A percentile compares a stretch with the other conserved stretches of the same genome.
Evolutionary conservation across 2,329 filamentous ascomycete genomes (phyloP).

Genomic region (Colletotrichum sp.): DNA sequence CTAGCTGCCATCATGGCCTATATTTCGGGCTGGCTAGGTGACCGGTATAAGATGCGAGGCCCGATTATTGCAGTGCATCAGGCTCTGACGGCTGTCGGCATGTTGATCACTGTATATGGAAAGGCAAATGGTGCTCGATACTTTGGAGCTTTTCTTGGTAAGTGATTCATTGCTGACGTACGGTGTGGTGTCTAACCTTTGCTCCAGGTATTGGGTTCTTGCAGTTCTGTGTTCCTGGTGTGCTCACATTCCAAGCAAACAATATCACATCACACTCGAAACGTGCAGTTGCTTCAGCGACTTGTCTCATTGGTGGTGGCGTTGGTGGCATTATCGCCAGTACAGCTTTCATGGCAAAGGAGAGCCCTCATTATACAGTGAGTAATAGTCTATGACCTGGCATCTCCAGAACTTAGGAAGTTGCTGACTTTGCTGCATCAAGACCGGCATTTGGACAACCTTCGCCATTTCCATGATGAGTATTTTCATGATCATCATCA

Average conservation of each 20-base stretch:
- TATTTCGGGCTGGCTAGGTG: constrained; percentile 22
- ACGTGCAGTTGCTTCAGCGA: constrained; percentile 31
- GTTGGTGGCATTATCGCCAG: constrained; percentile 28
- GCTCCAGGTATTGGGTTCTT: constrained; percentile 27
- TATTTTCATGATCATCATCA: constrained; percentile 4
- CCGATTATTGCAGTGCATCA: constrained; percentile 23
- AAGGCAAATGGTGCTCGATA: constrained; percentile 20
- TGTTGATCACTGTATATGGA: constrained; percentile 18
- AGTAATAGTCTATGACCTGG: fast-evolving
- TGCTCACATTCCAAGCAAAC: constrained; percentile 34
- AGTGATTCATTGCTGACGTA: constrained; percentile 25
- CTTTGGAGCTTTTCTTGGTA: constrained; percentile 29
- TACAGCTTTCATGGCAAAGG: constrained; percentile 23
- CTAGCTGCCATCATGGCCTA: constrained; percentile 23
- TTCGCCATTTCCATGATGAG: constrained; percentile 16
- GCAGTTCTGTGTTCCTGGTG: constrained; percentile 31
- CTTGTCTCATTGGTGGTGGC: constrained; percentile 31
- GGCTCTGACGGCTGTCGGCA: constrained; percentile 28
- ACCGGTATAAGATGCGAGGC: constrained; percentile 24
- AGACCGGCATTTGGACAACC: constrained; percentile 18
- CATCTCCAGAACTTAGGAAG: neutral
- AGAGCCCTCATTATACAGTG: constrained; percentile 25
- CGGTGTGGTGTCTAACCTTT: fast-evolving
- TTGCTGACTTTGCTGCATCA: neutral
- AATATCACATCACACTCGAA: constrained; percentile 34